These are phyloP conservation scores for Albizia julibrissin DNA, from an alignment of 306 rosid genomes.

Conservation along the genomic window DNA sequence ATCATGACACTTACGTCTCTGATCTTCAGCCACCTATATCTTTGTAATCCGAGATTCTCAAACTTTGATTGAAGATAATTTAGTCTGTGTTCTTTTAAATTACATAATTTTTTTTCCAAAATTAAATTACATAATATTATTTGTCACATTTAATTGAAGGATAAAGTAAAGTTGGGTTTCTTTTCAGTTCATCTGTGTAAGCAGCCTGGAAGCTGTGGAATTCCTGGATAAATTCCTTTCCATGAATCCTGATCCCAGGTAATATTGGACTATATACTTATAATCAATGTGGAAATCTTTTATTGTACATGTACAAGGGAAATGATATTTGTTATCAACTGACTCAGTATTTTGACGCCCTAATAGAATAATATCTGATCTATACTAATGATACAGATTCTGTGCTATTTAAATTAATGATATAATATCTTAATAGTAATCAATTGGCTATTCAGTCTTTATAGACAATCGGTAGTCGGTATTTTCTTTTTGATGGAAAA, in stretches of 20 bases:
- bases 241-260: conserved; percentile 83
- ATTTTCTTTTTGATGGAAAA: background rate
- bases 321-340: conserved; percentile 3
- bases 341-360: conserved; percentile 10
- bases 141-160: conserved; percentile 22
- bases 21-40: conserved; percentile 10
- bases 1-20: background rate
- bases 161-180: conserved; percentile 29
- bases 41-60: conserved; percentile 1
- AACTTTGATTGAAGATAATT: background rate
- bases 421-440: background rate
- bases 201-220: conserved; percentile 80
- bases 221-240: conserved; percentile 78
- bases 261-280: conserved; percentile 33
- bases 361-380: too few species aligned
- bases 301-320: background rate
- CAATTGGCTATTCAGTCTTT: conserved; percentile 14
- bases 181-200: conserved; percentile 61
- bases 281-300: conserved; percentile 12
- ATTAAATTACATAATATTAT: background rate
- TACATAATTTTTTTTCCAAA: background rate
- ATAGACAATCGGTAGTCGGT: background rate
- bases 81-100: background rate
- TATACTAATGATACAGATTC: too few species aligned
- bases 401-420: too few species aligned